A percentile compares a stretch with the other conserved stretches of the same genome.
phyloP scores from a whole-genome alignment of 495 filamentous ascomycete genomes.

The Aspergillus egyptiacus region DNA sequence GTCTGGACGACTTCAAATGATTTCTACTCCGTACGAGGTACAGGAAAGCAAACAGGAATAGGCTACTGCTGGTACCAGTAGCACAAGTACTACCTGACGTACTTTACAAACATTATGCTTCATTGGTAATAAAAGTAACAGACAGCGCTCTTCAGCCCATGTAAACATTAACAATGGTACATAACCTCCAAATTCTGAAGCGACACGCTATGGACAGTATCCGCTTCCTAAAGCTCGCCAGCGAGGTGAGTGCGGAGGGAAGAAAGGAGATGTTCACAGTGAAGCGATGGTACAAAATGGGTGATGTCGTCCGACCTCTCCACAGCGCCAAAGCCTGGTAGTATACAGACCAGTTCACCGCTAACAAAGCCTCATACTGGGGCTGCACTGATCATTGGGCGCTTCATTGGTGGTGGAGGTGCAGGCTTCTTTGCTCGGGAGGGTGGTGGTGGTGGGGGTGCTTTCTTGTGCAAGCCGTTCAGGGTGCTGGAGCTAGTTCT shows the following conservation, averaged over 20 bases:
- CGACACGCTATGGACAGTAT: neutral
- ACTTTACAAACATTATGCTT: neutral
- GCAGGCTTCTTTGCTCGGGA: conserved; percentile 71
- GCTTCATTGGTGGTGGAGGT: conserved; percentile 52
- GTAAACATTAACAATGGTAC: conserved; percentile 10
- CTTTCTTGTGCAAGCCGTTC: conserved; percentile 53
- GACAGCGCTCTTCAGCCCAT: neutral
- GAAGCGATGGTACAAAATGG: conserved; percentile 4
- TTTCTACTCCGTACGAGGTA: neutral
- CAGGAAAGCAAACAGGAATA: too few relatives aligned
- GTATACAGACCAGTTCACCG: neutral
- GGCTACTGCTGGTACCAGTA: too few relatives aligned
- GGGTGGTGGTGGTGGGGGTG: conserved; percentile 77
- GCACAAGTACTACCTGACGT: too few relatives aligned
- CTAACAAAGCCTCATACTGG: conserved; percentile 18
- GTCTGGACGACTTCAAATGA: too few relatives aligned
- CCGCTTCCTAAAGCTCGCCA: conserved; percentile 7
- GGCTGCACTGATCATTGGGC: conserved; percentile 31
- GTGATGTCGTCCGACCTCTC: neutral
- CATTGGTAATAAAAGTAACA: too few relatives aligned
- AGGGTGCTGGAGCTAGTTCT: conserved; percentile 47
- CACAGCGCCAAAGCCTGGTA: neutral
- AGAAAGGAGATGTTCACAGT: conserved; percentile 1
- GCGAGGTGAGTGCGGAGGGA: conserved; percentile 9
- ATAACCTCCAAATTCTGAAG: conserved; percentile 1